Evolutionary conservation across 1,284 basidiomycete genomes (phyloP), one percentile per base, ranked within the genome.

Genomic region (Cryptococcus sp.): DNA sequence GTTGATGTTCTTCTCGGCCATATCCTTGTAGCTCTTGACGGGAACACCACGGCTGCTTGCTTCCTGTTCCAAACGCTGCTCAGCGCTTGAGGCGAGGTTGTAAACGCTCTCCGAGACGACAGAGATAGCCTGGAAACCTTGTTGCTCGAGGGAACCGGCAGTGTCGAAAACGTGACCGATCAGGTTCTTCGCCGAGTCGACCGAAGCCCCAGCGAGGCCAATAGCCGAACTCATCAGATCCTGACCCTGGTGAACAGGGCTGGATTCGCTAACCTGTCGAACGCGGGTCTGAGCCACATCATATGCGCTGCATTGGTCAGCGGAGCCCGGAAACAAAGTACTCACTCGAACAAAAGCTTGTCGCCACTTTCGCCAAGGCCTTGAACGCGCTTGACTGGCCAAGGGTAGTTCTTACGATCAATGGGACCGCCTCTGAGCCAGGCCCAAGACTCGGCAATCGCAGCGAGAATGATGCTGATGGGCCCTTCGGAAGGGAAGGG

Each of bases 21-120:
- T 25, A n/a, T 62, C 55, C 53, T 66, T 65, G 57, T 66, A 65
- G 23, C 65, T 54, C 13, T 69, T 67, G 11, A 69, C 62, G 4
- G 70, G 67, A 41, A 72, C 47, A 31, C 72, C 72, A 38, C 60
- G 48, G 16, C 59, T 50, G 46, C 64, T 62, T 2, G 72, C 70
- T 22, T 59, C 59, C 22, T 48, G 44, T 45, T 73, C 66, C 42
- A 67, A 45, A 3, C 57, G 47, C 39, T 52, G 46, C 41, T 54
- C 58, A 35, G 63, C 41, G 46, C 58, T 49, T 1, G 39, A 27
- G 27, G 64, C 62, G 39, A 59, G 47, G 19, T 64, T 44, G 25
- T 56, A 39, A 23, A 45, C 50, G n/a, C 51, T 50, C 11, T 40
- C 10, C 31, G 52, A 52, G 27, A 56, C 31, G 41, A 49, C 44